Conservation (phyloP, 2,329 filamentous ascomycete species). For the Pseudogymnoascus sp. region DNA sequence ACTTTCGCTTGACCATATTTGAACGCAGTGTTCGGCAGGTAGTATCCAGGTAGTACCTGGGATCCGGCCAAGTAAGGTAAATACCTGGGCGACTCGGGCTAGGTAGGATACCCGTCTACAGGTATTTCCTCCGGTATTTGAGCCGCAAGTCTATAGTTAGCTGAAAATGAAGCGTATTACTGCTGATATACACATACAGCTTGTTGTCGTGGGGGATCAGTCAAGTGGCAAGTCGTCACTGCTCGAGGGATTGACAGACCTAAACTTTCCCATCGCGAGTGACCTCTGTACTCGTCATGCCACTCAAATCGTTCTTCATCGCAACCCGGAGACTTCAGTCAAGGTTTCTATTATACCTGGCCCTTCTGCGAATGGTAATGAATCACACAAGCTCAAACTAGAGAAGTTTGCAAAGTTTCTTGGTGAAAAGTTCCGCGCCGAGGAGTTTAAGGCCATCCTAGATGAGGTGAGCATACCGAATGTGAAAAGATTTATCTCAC, state of each 20-base stretch:
- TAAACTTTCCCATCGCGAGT: conserved; percentile 33
- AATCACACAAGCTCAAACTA: neutral
- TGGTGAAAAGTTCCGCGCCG: neutral
- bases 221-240: conserved; percentile 31
- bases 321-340: neutral
- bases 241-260: conserved; percentile 28
- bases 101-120: no score
- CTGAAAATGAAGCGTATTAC: no score
- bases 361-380: neutral
- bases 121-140: no score
- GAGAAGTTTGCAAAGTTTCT: neutral
- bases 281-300: conserved; percentile 37
- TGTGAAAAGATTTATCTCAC: no score
- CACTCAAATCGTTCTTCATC: conserved; percentile 35
- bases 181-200: conserved; percentile 25
- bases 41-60: no score
- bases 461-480: neutral
- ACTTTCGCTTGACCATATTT: no score
- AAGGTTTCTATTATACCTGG: conserved; percentile 12
- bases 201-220: conserved; percentile 37
- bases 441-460: conserved; percentile 1
- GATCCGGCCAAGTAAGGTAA: no score
- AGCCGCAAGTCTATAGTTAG: no score
- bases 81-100: no score
- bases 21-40: no score